Evolutionary conservation across 192 early-diverging fungal genomes (phyloP).

Genomic region (Coemansia sp.): DNA sequence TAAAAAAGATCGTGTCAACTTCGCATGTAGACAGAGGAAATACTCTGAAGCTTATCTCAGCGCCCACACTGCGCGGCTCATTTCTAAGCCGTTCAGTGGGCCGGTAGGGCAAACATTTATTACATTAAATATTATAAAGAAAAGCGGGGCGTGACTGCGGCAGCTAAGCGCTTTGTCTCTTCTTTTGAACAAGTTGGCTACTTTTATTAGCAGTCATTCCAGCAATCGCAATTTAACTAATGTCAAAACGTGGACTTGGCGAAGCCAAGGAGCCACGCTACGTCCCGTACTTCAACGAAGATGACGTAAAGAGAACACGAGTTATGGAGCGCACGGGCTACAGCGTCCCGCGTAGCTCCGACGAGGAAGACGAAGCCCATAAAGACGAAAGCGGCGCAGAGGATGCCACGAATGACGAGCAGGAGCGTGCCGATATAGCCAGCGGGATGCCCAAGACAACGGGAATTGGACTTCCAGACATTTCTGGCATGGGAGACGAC

Average conservation of each 20-base stretch:
- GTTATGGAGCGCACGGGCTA: slow-evolving; percentile 15
- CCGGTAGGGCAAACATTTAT: slow-evolving; percentile 45
- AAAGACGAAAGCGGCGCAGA: background rate
- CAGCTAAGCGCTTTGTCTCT: background rate
- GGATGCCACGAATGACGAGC: slow-evolving; percentile 15
- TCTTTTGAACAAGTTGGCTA: background rate
- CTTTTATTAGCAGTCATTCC: too few species aligned
- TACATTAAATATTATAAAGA: too few species aligned
- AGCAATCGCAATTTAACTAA: background rate
- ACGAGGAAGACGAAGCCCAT: slow-evolving; percentile 5
- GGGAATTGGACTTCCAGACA: slow-evolving; percentile 12
- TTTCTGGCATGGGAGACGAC: slow-evolving; percentile 21
- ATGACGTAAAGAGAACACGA: slow-evolving; percentile 8
- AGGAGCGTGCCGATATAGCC: slow-evolving; percentile 21
- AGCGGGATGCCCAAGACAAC: slow-evolving; percentile 37
- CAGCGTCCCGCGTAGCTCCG: slow-evolving; percentile 26
- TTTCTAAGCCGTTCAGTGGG: slow-evolving; percentile 24
- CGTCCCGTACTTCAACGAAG: background rate
- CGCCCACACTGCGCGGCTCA: slow-evolving; percentile 27
- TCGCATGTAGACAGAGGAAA: slow-evolving; percentile 29
- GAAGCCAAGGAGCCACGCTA: slow-evolving; percentile 13
- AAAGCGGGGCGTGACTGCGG: background rate
- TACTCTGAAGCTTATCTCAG: slow-evolving; percentile 42
- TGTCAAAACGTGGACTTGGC: slow-evolving; percentile 15
- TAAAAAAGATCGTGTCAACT: slow-evolving; percentile 45